phyloP scores from a whole-genome alignment of 805 yeast species.

The Wickerhamomyces tratensis region DNA sequence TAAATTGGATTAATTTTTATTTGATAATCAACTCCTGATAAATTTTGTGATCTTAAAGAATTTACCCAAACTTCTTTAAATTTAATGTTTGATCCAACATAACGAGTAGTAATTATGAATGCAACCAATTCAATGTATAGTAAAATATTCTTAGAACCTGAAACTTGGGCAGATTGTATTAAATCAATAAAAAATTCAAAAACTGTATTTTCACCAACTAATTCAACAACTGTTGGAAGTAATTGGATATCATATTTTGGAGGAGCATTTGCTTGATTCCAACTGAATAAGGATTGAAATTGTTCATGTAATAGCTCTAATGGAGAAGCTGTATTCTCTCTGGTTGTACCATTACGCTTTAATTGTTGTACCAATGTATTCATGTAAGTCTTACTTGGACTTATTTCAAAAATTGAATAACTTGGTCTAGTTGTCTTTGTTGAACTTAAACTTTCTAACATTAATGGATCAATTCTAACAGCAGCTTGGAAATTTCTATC shows the following conservation, averaged over 20 bases:
- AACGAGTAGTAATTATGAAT: conserved; percentile 6
- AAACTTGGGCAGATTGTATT: conserved; percentile 6
- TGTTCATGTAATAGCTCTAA: conserved; percentile 9
- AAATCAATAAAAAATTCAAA: conserved; percentile 13
- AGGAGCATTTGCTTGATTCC: conserved; percentile 13
- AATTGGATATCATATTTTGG: conserved; percentile 12
- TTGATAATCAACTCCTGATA: background rate
- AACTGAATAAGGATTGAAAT: conserved; percentile 11
- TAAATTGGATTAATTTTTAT: conserved; percentile 2
- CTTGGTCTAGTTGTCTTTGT: background rate
- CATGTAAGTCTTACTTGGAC: background rate
- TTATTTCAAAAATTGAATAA: background rate
- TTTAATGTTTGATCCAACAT: conserved; percentile 4
- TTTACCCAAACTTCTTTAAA: conserved; percentile 1
- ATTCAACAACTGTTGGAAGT: conserved; percentile 4
- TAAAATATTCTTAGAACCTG: conserved; percentile 8
- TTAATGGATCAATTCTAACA: conserved; percentile 9
- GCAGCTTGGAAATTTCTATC: conserved; percentile 2
- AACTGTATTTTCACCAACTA: conserved; percentile 11
- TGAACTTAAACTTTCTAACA: conserved; percentile 5
- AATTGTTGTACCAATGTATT: too few relatives aligned
- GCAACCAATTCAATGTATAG: conserved; percentile 11
- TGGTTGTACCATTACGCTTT: background rate
- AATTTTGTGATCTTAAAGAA: conserved; percentile 1
- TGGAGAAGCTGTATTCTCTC: conserved; percentile 4